Conservation (phyloP, 106 monocot genomes). For the Narthecium ossifragum region DNA sequence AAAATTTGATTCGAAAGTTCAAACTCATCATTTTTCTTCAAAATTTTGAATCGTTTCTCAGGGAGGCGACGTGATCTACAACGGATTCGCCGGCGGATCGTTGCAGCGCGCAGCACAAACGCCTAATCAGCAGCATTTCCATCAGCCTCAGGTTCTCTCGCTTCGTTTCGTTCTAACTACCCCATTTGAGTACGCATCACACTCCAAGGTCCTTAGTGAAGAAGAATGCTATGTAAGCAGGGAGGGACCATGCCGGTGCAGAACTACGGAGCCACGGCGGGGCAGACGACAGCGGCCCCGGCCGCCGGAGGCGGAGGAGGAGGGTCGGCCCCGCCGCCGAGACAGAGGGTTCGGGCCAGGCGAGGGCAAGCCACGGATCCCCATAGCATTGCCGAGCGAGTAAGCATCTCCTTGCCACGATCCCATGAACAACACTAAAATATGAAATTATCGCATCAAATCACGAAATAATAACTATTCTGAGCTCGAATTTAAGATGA, state of each 20-base stretch:
- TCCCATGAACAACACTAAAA: too few relatives aligned
- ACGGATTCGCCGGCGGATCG: slow-evolving; percentile 27
- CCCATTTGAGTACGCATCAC: too few relatives aligned
- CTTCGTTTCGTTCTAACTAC: too few relatives aligned
- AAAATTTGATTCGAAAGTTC: too few relatives aligned
- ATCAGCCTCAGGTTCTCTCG: slow-evolving; percentile 22
- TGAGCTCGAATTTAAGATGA: too few relatives aligned
- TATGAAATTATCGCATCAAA: too few relatives aligned
- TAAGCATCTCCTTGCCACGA: too few relatives aligned
- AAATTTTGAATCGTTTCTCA: not conserved
- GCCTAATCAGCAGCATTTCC: slow-evolving; percentile 32
- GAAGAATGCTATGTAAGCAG: too few relatives aligned
- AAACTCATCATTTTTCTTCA: slow-evolving; percentile 2
- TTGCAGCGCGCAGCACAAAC: slow-evolving; percentile 18
- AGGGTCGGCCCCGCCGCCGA: slow-evolving; percentile 39
- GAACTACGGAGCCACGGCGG: too few relatives aligned
- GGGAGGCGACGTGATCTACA: slow-evolving; percentile 28
- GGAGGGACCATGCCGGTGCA: too few relatives aligned
- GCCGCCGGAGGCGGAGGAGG: slow-evolving; percentile 14
- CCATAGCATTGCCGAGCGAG: slow-evolving; percentile 92
- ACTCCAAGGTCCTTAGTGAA: too few relatives aligned
- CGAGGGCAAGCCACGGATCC: slow-evolving; percentile 95
- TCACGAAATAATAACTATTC: too few relatives aligned
- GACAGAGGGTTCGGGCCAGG: slow-evolving; percentile 75
- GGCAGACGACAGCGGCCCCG: slow-evolving; percentile 23